Percentiles rank a stretch among this genome's conserved stretches.
Conservation (phyloP, 805 yeast genomes). For the Saccharomycopsis schoenii region DNA sequence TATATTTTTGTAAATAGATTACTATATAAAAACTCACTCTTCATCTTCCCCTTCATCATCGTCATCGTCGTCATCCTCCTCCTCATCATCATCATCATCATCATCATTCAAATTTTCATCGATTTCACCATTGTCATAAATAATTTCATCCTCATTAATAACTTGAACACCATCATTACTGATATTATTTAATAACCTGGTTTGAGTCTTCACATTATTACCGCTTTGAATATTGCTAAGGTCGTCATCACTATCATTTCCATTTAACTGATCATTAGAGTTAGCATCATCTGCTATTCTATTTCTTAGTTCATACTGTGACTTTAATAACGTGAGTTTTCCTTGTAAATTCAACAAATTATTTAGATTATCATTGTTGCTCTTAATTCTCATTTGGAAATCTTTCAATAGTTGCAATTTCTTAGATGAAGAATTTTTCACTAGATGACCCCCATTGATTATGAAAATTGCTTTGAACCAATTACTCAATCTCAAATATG, state of each 20-base stretch:
- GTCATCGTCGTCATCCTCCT: constrained; percentile 3
- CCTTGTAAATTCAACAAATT: constrained; percentile 15
- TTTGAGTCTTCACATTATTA: constrained; percentile 5
- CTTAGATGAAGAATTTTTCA: constrained; percentile 4
- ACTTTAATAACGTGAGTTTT: constrained; percentile 13
- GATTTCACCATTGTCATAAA: constrained; percentile 15
- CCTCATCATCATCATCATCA: constrained; percentile 8
- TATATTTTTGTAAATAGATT: background rate
- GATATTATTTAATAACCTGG: constrained; percentile 8
- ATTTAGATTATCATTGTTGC: constrained; percentile 6
- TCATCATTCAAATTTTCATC: constrained; percentile 9
- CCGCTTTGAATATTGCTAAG: background rate
- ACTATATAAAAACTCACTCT: background rate
- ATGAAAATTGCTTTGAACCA: constrained; percentile 15
- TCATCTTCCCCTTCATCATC: constrained; percentile 1
- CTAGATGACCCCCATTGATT: constrained; percentile 9
- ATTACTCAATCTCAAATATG: constrained; percentile 10
- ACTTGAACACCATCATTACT: constrained; percentile 14
- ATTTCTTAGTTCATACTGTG: constrained; percentile 15
- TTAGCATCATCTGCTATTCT: background rate
- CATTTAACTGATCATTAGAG: background rate
- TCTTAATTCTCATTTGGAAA: constrained; percentile 5
- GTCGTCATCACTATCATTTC: constrained; percentile 1
- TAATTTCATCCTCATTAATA: constrained; percentile 15
- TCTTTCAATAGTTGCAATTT: constrained; percentile 6